phyloP scores from a whole-genome alignment of 2,329 filamentous ascomycete genomes.

The Alternaria angustiovoidea region DNA sequence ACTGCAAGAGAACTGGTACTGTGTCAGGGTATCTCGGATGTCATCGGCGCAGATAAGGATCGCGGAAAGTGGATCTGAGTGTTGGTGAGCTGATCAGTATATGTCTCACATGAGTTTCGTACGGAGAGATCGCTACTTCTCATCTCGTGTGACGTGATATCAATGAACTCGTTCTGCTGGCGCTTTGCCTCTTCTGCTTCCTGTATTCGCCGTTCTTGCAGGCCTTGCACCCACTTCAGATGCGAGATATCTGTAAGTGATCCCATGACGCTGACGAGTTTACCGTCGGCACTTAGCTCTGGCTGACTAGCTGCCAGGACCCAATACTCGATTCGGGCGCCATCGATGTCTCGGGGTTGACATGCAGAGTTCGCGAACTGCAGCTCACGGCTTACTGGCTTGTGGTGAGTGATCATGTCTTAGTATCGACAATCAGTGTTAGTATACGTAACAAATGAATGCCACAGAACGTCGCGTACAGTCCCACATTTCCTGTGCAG shows the following conservation, averaged over 20 bases:
- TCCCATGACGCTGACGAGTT: conserved; percentile 42
- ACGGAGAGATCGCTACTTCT: conserved; percentile 28
- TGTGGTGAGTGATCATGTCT: conserved; percentile 44
- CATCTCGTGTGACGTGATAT: conserved; percentile 50
- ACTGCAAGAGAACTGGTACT: conserved; percentile 24
- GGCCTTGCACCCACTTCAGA: conserved; percentile 48
- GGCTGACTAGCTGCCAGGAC: conserved; percentile 48
- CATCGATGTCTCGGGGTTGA: conserved; percentile 46
- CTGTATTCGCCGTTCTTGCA: conserved; percentile 36
- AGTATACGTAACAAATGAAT: not conserved
- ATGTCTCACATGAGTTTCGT: not conserved
- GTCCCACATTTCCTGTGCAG: conserved; percentile 52
- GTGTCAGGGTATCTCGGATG: conserved; percentile 37
- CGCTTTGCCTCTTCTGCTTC: conserved; percentile 45
- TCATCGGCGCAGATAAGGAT: conserved; percentile 47
- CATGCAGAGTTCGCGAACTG: conserved; percentile 50
- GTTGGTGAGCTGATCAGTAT: conserved; percentile 3
- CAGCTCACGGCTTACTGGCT: conserved; percentile 54
- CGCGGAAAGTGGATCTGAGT: conserved; percentile 37
- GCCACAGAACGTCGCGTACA: conserved; percentile 3
- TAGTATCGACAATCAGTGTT: not conserved
- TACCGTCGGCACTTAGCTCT: conserved; percentile 35
- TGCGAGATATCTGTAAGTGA: conserved; percentile 45
- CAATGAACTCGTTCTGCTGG: conserved; percentile 49
- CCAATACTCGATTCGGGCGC: conserved; percentile 56